Evolutionary conservation across 805 yeast genomes (phyloP), one percentile per base, ranked within the genome.

Genomic region (Yarrowia sp.): DNA sequence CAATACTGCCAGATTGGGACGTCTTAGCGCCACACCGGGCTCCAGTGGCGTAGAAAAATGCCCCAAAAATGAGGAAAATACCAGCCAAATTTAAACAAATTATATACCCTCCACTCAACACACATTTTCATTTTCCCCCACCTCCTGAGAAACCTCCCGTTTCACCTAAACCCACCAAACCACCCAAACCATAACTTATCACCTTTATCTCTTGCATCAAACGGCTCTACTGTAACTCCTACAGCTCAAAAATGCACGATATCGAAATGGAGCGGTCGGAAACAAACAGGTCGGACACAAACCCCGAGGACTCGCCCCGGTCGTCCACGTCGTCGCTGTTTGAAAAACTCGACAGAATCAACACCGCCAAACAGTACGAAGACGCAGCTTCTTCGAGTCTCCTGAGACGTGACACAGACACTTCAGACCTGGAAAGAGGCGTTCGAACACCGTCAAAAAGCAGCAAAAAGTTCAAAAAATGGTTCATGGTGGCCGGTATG

Each of bases 241-340:
- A n/a, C n/a, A n/a, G n/a, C n/a, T n/a, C n/a, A n/a, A n/a, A n/a
- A n/a, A 38, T 62, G 54, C 52, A 59, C n/a, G 64, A 54, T 10
- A 54, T 54, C 9, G 61, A 54, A 26, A 21, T 54, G 46, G 44
- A 52, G 14, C 59, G n/a, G n/a, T n/a, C n/a, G n/a, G n/a, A n/a
- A n/a, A n/a, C n/a, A n/a, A n/a, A n/a, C n/a, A n/a, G n/a, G n/a
- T n/a, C n/a, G n/a, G n/a, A n/a, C n/a, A n/a, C n/a, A n/a, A n/a
- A n/a, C n/a, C n/a, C 40, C 14, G 28, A 9, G n/a, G 61, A 38
- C 48, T 58, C 63, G 38, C 63, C 63, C 5, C 38, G 63, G 9
- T 58, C 63, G 21, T 58, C 63, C 12, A 58, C 63, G n/a, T 58
- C 63, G 28, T 58, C 63, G 16, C 41, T 58, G 41, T 58, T 58